phyloP scores from a whole-genome alignment of 805 yeast genomes.

The Ogataea pilisensis region DNA sequence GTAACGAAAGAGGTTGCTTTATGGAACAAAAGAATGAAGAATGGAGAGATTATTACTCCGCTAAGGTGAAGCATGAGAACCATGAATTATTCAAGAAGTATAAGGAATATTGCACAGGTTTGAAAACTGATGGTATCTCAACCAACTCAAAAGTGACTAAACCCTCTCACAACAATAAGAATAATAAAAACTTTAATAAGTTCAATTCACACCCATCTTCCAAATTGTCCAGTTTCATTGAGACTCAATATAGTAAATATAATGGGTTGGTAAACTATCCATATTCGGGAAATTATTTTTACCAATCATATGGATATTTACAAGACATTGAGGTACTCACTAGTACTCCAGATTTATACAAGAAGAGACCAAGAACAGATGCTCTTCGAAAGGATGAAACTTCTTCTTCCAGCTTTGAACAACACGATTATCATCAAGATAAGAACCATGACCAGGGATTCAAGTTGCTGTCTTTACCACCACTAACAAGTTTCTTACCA shows the following conservation, averaged over 20 bases:
- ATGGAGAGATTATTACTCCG: conserved; percentile 41
- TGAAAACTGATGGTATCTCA: conserved; percentile 8
- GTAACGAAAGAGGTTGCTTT: conserved; percentile 30
- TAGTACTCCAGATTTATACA: conserved; percentile 45
- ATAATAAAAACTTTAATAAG: no score
- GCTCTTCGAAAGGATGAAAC: conserved; percentile 21
- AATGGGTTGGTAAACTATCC: conserved; percentile 41
- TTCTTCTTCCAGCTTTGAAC: conserved; percentile 7
- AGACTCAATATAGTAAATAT: conserved; percentile 19
- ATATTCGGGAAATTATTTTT: conserved; percentile 49
- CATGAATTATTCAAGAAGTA: conserved; percentile 36
- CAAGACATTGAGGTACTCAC: conserved; percentile 47
- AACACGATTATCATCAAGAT: not conserved
- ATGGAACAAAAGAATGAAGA: conserved; percentile 34
- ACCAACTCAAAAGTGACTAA: conserved; percentile 7
- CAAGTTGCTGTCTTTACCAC: conserved; percentile 24
- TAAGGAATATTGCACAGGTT: conserved; percentile 30
- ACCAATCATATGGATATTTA: conserved; percentile 44
- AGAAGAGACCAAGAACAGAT: conserved; percentile 27
- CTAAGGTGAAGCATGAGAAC: conserved; percentile 39
- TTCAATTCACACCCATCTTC: no score
- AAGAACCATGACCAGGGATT: conserved; percentile 8
- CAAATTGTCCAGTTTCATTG: conserved; percentile 22
- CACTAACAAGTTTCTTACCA: conserved; percentile 9
- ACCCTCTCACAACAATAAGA: no score